These are phyloP conservation scores for Salicornia ramosissima DNA, from an alignment of 148 eudicot genomes.

Conservation along the genomic window DNA sequence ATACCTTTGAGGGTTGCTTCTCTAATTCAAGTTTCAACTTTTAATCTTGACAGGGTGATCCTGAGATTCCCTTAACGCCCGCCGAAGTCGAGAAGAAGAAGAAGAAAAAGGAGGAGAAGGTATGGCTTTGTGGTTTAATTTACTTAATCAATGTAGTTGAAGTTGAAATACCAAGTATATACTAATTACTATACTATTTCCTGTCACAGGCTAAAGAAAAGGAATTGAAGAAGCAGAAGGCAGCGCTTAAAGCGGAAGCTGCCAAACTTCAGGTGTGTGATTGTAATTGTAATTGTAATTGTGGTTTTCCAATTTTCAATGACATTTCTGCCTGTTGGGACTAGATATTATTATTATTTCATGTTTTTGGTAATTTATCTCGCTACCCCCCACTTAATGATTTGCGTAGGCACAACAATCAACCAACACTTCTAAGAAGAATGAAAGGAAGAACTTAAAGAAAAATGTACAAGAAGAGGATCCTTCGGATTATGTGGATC, in stretches of 20 bases:
- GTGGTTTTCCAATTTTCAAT: not conserved
- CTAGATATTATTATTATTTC: not conserved
- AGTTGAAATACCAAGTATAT: no score
- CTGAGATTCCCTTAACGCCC: no score
- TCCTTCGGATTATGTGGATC: conserved; percentile 65
- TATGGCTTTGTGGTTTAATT: no score
- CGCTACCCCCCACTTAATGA: not conserved
- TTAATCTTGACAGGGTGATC: no score
- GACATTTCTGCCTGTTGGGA: no score
- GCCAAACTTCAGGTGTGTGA: conserved; percentile 53
- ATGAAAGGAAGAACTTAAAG: conserved; percentile 54
- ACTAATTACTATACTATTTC: conserved; percentile 1
- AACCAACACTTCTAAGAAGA: conserved; percentile 43
- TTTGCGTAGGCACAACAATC: conserved; percentile 58
- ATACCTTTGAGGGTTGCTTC: no score
- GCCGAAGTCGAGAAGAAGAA: no score
- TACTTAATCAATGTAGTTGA: no score
- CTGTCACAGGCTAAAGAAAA: conserved; percentile 54
- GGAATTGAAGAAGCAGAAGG: conserved; percentile 75
- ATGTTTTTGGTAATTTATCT: not conserved
- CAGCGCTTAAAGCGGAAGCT: conserved; percentile 73
- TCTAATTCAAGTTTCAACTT: no score
- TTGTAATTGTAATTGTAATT: not conserved
- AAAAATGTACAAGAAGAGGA: conserved; percentile 63
- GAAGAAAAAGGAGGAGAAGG: no score